Evolutionary conservation across 192 early-diverging fungal species (phyloP), one percentile per base, ranked within the genome.

Genomic region (Dissophora globulifera): DNA sequence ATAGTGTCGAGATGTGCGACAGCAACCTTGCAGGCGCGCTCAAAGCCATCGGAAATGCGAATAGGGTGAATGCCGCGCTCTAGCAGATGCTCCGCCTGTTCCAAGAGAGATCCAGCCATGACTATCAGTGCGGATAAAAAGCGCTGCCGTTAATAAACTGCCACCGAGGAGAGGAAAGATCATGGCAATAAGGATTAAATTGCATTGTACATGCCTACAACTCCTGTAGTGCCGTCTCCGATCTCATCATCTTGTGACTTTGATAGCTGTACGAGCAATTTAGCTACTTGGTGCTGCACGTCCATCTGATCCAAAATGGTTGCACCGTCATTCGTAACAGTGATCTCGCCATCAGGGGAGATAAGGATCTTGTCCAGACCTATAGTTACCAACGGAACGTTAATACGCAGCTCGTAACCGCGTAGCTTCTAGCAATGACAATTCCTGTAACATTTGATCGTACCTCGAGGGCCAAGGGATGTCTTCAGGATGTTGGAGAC

Each of bases 241-340:
- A 99, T 99, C 84, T 99, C 98, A 67, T 99, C 96, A 82, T 99
- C 98, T 87, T 99, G 98, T 64, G 89, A 92, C 84, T 96, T 95
- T 54, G 95, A 97, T 54, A 99, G 84, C 83, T 98, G 94, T n/a
- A 99, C 98, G 32, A 99, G 80, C 17, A 99, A 85, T 82, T 97
- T 97, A 27, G 96, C 98, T 75, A 99, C 97, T 83, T 99, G 96
- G 80, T 99, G 96, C 78, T 97, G 96, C 48, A 99, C 96, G 23
- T 95, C 95, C 97, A 98, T 98, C 78, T 98, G 91, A 75, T 86
- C 84, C 67, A 99, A 83, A 81, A 99, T 99, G 16, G 98, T 99
- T 7, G 98, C 98, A 20, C 98, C 98, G 69, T 99, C 98, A 83
- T 99, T 99, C 50, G 98, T 98, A 33, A 98, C 92, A 38, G 96